Base-by-base conservation (phyloP, 2,329 filamentous ascomycete genomes). In the Gnomoniopsis smithogilvyi region DNA sequence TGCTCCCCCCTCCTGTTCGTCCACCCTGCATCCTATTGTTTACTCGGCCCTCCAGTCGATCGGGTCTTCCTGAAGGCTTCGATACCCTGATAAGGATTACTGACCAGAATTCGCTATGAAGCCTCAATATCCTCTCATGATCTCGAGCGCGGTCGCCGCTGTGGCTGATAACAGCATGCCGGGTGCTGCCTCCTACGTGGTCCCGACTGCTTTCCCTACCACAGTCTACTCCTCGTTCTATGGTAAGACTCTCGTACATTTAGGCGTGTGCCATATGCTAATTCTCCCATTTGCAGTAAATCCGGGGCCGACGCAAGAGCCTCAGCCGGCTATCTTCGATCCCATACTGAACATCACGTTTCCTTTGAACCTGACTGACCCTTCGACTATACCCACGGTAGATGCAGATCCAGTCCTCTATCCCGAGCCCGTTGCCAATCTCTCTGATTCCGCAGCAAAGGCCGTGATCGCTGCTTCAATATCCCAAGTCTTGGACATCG, bases 281-380 rank as follows among this genome's bases (percentile, higher is more conserved):
- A 45, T 19, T 19, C n/a, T n/a, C n/a, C 2, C 43, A 17, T 33
- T 19, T 41, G 26, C 53, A 71, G 68, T 72, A 48, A 65, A 64
- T 26, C 66, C 70, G 1, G 67, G 64, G 3, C 68, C 71, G 15
- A 71, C 68, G 11, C 66, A 64, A 43, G 67, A 73, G 64, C 69
- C 70, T 3, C 69, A 73, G 56, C 70, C 70, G 2, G 76, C 76
- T 15, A 67, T 86, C 3, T 73, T 76, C 61, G 82, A 86, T 67
- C 79, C 80, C 0, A 70, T 84, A 30, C 67, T 84, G 50, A 80
- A 84, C 62, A 73, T 77, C 62, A 84, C 80, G 2, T 85, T 76
- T 58, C 80, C 80, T 1, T 69, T 76, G 34, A 81, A 83, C 62
- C 67, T 86, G 53, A 86, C 83, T 0, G 74, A 82, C 65, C 82